phyloP scores from a whole-genome alignment of 176 grass and related monocot genomes.

The Thinopyrum elongatum region DNA sequence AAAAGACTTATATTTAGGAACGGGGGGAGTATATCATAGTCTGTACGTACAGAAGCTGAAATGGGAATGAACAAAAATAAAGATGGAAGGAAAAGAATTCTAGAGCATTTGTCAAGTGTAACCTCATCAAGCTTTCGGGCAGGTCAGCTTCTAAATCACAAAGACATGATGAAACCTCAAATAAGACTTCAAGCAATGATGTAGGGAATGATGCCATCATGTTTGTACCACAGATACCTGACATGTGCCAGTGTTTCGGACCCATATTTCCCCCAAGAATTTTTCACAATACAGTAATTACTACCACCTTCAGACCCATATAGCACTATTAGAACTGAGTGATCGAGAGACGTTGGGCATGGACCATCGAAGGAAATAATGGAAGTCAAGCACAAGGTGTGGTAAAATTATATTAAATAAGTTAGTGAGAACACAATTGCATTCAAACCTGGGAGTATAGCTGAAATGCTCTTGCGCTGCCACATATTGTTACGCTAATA shows the following conservation, averaged over 20 bases:
- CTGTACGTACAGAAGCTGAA: not conserved
- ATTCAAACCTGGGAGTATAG: constrained; percentile 66
- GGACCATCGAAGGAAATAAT: constrained; percentile 65
- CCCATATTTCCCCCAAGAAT: constrained; percentile 94
- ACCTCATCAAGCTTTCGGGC: not conserved
- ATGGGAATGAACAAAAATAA: not conserved
- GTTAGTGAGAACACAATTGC: not conserved
- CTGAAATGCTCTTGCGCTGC: constrained; percentile 85
- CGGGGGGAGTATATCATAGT: not conserved
- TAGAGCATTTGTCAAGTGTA: not conserved
- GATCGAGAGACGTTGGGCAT: constrained; percentile 86
- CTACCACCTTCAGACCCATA: constrained; percentile 78
- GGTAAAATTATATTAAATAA: not conserved
- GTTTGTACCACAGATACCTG: constrained; percentile 81
- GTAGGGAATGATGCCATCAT: constrained; percentile 83
- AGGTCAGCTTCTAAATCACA: not conserved
- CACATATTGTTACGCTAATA: constrained; percentile 92
- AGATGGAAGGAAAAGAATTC: not conserved
- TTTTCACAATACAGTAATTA: constrained; percentile 96
- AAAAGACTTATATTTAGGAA: too few relatives aligned
- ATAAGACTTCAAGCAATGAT: constrained; percentile 55
- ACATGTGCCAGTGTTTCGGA: constrained; percentile 43
- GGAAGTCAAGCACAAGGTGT: not conserved
- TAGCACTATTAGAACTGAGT: constrained; percentile 86
- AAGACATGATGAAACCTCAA: not conserved